A percentile compares a stretch with the other conserved stretches of the same genome.
Evolutionary conservation across 2,329 filamentous ascomycete species (phyloP).

Genomic region (Aspergillus quadricinctus): DNA sequence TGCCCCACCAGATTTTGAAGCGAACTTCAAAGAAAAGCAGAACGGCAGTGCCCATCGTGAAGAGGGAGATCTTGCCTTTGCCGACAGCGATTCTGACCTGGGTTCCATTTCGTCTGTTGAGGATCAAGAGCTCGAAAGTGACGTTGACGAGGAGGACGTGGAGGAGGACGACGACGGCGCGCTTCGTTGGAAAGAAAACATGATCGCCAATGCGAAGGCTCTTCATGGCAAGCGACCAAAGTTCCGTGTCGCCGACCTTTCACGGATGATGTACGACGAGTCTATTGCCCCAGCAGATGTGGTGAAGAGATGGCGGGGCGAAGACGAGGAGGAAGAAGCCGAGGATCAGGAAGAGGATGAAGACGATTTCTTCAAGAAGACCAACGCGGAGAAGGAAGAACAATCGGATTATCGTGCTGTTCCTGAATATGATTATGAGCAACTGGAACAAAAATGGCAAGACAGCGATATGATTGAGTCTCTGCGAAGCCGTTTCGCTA

Average conservation of each 20-base stretch:
- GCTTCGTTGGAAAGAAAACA: slow-evolving; percentile 82
- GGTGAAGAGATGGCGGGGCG: slow-evolving; percentile 73
- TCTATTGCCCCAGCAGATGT: slow-evolving; percentile 71
- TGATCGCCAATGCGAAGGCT: slow-evolving; percentile 68
- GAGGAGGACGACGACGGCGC: slow-evolving; percentile 70
- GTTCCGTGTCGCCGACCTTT: slow-evolving; percentile 77
- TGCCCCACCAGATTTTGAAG: slow-evolving; percentile 41
- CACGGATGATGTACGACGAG: slow-evolving; percentile 83
- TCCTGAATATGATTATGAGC: slow-evolving; percentile 73
- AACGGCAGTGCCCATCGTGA: slow-evolving; percentile 54
- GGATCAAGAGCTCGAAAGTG: slow-evolving; percentile 51
- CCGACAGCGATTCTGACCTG: slow-evolving; percentile 94
- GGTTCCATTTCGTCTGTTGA: slow-evolving; percentile 72
- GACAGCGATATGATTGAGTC: slow-evolving; percentile 71
- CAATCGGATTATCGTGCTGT: slow-evolving; percentile 70
- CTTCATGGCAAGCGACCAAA: slow-evolving; percentile 66
- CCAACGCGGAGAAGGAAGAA: slow-evolving; percentile 46
- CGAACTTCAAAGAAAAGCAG: slow-evolving; percentile 39
- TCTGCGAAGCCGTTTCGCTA: slow-evolving; percentile 71
- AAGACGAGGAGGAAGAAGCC: slow-evolving; percentile 54
- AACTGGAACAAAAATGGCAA: slow-evolving; percentile 81
- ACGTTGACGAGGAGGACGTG: slow-evolving; percentile 44
- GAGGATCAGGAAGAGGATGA: slow-evolving; percentile 57
- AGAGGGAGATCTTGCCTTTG: slow-evolving; percentile 77
- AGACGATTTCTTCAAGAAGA: slow-evolving; percentile 62